Evolutionary conservation across 2,329 filamentous ascomycete species (phyloP).

Genomic region (Aspergillus luchuensis): DNA sequence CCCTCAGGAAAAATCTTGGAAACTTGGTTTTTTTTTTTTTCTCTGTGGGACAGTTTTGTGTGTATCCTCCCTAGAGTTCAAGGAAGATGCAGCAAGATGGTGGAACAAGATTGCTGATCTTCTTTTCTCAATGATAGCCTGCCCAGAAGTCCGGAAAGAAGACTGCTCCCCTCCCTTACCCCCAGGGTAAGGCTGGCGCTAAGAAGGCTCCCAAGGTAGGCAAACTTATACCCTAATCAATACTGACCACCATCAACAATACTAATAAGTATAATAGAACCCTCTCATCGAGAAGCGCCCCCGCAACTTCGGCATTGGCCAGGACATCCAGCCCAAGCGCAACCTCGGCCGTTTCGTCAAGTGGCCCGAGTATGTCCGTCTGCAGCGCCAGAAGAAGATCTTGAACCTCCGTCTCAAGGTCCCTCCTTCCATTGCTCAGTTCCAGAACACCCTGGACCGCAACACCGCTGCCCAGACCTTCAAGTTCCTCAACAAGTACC

Average conservation of each 20-base stretch:
- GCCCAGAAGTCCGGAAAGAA: slow-evolving; percentile 94
- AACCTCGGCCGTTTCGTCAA: slow-evolving; percentile 98
- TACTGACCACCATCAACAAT: slow-evolving; percentile 18
- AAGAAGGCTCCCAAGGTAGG: slow-evolving; percentile 98
- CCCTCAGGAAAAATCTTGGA: slow-evolving; percentile 55
- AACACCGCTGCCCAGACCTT: slow-evolving; percentile 96
- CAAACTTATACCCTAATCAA: slow-evolving; percentile 29
- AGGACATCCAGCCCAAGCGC: slow-evolving; percentile 95
- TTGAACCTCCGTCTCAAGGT: slow-evolving; percentile 98
- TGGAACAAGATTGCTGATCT: slow-evolving; percentile 84
- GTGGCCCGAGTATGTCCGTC: slow-evolving; percentile 99
- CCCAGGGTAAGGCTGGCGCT: slow-evolving; percentile 81
- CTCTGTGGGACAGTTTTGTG: slow-evolving; percentile 11
- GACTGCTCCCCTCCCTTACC: slow-evolving; percentile 94
- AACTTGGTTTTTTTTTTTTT: slow-evolving; percentile 35
- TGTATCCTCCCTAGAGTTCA: slow-evolving; percentile 85
- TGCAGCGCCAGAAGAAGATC: slow-evolving; percentile 94
- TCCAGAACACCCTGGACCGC: slow-evolving; percentile 94
- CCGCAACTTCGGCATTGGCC: slow-evolving; percentile 97
- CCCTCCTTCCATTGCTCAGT: slow-evolving; percentile 94
- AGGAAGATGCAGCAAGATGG: slow-evolving; percentile 72
- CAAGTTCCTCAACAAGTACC: slow-evolving; percentile 99
- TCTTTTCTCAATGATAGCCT: slow-evolving; percentile 99
- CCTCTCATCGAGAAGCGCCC: slow-evolving; percentile 98
- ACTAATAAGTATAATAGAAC: slow-evolving; percentile 64